These are phyloP conservation scores for Wickerhamiella domercqiae DNA, from an alignment of 805 yeast species.

Conservation along the genomic window DNA sequence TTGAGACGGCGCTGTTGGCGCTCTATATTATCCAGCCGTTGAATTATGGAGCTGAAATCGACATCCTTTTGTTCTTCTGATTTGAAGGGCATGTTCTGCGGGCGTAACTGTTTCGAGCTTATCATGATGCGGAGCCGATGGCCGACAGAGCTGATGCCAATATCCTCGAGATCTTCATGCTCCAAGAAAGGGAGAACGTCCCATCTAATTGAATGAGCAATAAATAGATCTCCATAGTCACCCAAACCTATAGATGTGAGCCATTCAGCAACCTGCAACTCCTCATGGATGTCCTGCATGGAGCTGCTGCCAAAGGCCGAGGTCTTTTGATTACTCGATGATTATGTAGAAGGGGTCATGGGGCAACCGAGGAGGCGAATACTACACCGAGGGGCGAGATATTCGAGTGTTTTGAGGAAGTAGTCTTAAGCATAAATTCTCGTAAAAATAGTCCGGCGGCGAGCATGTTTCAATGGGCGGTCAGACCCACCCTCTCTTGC, in stretches of 20 bases:
- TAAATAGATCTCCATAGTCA: conserved; percentile 24
- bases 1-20: neutral
- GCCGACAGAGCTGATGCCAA: conserved; percentile 43
- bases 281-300: neutral
- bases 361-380: no score
- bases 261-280: conserved; percentile 1
- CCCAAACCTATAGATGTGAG: conserved; percentile 1
- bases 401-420: no score
- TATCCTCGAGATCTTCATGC: conserved; percentile 54
- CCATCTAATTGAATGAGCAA: conserved; percentile 54
- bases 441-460: no score
- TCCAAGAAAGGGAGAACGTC: conserved; percentile 53
- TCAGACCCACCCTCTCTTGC: neutral
- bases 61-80: neutral
- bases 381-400: no score
- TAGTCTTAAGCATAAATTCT: no score
- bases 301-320: no score
- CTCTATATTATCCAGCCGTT: neutral
- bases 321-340: no score
- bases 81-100: neutral
- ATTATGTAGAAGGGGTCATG: no score
- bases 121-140: conserved; percentile 46
- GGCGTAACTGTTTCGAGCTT: neutral
- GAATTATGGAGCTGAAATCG: neutral
- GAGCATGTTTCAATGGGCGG: no score